Evolutionary conservation across 164 flowering plant species (phyloP).

Genomic region (Stephania yunnanensis): DNA sequence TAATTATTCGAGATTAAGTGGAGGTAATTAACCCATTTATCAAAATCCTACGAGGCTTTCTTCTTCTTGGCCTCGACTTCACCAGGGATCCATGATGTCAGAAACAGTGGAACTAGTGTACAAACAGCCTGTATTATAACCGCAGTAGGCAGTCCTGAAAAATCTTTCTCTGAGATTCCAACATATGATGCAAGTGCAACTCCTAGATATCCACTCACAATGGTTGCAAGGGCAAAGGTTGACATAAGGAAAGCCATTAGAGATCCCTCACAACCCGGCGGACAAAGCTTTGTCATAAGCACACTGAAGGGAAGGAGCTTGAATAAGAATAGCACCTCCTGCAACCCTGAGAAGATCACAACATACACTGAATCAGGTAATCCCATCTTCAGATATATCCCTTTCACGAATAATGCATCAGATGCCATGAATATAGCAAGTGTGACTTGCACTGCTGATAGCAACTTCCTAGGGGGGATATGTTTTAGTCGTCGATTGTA

Average conservation of each 20-base stretch:
- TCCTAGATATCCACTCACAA: conserved; percentile 83
- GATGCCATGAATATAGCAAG: conserved; percentile 74
- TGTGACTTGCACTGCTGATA: conserved; percentile 49
- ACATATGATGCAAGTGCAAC: conserved; percentile 66
- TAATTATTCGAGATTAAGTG: background rate
- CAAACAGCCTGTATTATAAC: conserved; percentile 65
- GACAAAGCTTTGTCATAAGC: conserved; percentile 68
- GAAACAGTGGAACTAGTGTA: conserved; percentile 53
- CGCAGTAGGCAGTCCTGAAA: conserved; percentile 57
- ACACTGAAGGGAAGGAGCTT: conserved; percentile 83
- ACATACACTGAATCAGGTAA: conserved; percentile 67
- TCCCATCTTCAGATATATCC: conserved; percentile 50
- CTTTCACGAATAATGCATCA: conserved; percentile 63
- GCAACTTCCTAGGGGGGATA: conserved; percentile 58
- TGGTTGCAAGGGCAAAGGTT: conserved; percentile 59
- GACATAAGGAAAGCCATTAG: conserved; percentile 93
- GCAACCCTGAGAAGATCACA: conserved; percentile 59
- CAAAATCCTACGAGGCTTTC: background rate
- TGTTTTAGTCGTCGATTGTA: conserved; percentile 52
- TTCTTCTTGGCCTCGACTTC: conserved; percentile 26
- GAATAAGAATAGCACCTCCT: conserved; percentile 64
- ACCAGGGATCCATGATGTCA: conserved; percentile 63
- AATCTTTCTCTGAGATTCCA: conserved; percentile 57
- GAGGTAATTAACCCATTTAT: background rate
- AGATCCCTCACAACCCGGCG: conserved; percentile 87